phyloP scores from a whole-genome alignment of 768 basidiomycete species.

The Russula dissimulans region DNA sequence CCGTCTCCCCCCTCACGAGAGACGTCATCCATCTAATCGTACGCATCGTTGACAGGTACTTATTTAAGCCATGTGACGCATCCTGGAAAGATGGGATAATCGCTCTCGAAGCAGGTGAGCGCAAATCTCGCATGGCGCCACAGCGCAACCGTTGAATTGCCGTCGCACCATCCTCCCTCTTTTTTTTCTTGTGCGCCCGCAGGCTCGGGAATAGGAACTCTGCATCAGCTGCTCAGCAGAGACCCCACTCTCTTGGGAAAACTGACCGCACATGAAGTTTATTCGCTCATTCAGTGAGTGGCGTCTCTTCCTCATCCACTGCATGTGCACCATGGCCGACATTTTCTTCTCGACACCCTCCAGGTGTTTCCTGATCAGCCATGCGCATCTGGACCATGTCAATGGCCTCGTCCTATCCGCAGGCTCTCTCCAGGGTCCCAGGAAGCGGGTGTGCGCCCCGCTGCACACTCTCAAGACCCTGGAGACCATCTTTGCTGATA shows the following conservation, averaged over 20 bases:
- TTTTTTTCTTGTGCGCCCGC: not conserved
- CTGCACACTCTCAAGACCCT: conserved; percentile 57
- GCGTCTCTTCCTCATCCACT: not conserved
- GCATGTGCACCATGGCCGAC: not conserved
- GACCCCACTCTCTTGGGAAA: conserved; percentile 47
- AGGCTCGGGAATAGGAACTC: conserved; percentile 85
- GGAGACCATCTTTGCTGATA: conserved; percentile 63
- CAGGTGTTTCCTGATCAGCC: conserved; percentile 80
- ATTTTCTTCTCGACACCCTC: too few species aligned
- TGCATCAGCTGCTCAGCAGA: conserved; percentile 49
- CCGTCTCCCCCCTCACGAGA: conserved; percentile 27
- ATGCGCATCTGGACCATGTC: conserved; percentile 88
- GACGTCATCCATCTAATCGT: conserved; percentile 5
- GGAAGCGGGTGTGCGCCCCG: conserved; percentile 56
- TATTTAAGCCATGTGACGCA: conserved; percentile 60
- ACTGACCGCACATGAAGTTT: conserved; percentile 37
- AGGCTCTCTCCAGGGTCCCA: conserved; percentile 55
- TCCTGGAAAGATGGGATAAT: conserved; percentile 77
- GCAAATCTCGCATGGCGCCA: too few species aligned
- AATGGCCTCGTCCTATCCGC: conserved; percentile 75
- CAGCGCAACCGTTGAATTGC: too few species aligned
- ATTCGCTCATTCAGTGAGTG: conserved; percentile 43
- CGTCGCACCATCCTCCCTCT: not conserved
- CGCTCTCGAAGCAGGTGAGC: conserved; percentile 80
- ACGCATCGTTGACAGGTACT: conserved; percentile 48